A percentile compares a stretch with the other conserved stretches of the same genome.
Conservation (phyloP, 768 basidiomycete species). For the Boletellus ananas region DNA sequence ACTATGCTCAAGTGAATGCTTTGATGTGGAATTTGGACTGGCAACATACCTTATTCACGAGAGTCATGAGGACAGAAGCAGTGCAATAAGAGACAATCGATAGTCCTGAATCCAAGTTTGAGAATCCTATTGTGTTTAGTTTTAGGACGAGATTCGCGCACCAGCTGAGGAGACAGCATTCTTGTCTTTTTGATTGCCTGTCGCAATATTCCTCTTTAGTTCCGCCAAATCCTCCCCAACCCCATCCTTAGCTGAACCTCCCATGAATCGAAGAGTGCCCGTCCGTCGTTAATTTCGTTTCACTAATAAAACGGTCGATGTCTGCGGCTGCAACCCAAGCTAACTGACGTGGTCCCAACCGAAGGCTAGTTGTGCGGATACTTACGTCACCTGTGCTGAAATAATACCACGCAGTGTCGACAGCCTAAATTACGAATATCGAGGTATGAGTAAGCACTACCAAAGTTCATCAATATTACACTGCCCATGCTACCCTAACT, state of each 20-base stretch:
- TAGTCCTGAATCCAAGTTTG: conserved; percentile 47
- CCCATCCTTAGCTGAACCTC: conserved; percentile 6
- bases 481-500: conserved; percentile 1
- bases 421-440: conserved; percentile 16
- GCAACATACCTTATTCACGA: conserved; percentile 82
- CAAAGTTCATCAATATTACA: conserved; percentile 6
- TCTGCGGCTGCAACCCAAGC: not conserved
- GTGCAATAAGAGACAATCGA: conserved; percentile 87
- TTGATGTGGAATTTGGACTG: not conserved
- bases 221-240: conserved; percentile 45
- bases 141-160: conserved; percentile 10
- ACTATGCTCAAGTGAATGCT: conserved; percentile 44
- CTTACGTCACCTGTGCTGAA: not conserved
- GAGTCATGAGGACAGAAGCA: conserved; percentile 94
- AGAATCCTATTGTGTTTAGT: not conserved
- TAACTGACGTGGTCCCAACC: too few species aligned
- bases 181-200: conserved; percentile 30
- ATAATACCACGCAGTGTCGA: not conserved
- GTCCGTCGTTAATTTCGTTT: too few species aligned
- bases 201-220: conserved; percentile 49
- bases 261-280: conserved; percentile 10
- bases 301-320: not conserved
- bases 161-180: conserved; percentile 19
- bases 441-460: conserved; percentile 8
- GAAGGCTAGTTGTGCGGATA: too few species aligned